Conservation (phyloP, 2,329 filamentous ascomycete genomes). For the Xylaria digitata region DNA sequence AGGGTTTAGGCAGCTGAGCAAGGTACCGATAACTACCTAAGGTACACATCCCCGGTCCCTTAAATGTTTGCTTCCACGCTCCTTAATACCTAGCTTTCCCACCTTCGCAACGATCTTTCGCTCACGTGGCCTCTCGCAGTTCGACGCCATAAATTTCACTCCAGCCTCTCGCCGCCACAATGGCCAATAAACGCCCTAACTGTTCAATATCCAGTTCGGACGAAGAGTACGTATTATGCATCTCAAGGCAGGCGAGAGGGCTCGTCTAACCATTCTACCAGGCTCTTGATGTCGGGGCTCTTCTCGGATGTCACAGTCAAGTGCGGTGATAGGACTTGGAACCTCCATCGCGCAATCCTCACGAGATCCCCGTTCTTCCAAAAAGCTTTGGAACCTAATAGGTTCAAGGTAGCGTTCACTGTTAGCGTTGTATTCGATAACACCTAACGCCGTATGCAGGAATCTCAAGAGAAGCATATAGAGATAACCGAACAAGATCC, state of each 20-base stretch:
- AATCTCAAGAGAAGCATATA: background rate
- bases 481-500: slow-evolving; percentile 19
- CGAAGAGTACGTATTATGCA: background rate
- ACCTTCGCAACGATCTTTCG: too few species aligned
- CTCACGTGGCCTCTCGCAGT: too few species aligned
- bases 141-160: background rate
- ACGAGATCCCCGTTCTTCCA: slow-evolving; percentile 28
- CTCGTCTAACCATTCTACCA: background rate
- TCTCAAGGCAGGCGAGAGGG: too few species aligned
- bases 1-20: too few species aligned
- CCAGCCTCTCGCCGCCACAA: background rate
- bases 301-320: slow-evolving; percentile 32
- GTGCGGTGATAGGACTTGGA: slow-evolving; percentile 28
- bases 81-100: too few species aligned
- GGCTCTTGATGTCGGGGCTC: background rate
- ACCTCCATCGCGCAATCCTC: slow-evolving; percentile 29
- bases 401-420: background rate
- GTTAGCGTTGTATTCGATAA: background rate
- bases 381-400: slow-evolving; percentile 2
- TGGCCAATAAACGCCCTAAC: background rate
- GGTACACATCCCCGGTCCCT: too few species aligned
- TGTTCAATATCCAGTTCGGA: background rate
- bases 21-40: too few species aligned
- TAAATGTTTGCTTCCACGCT: too few species aligned
- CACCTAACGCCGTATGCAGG: background rate